phyloP scores from a whole-genome alignment of 2,329 filamentous ascomycete genomes.

The Alternaria hordeiaustralica region DNA sequence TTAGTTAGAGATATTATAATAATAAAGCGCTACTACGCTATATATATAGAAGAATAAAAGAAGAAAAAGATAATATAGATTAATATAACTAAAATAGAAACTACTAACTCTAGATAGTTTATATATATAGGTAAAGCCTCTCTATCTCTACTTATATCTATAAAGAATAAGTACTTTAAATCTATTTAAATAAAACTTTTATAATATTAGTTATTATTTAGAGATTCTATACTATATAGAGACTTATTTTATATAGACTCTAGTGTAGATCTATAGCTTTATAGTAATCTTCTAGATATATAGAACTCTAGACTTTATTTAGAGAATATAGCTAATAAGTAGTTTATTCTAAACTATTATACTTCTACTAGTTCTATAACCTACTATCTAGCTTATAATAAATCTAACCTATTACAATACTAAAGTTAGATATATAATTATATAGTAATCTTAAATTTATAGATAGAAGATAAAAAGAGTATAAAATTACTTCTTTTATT shows the following conservation, averaged over 20 bases:
- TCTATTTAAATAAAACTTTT: background rate
- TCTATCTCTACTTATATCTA: slow-evolving; percentile 1
- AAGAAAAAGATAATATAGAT: background rate
- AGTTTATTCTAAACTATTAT: background rate
- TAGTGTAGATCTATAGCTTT: background rate
- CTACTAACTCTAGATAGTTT: background rate
- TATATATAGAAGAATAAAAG: background rate
- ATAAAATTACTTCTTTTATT: background rate
- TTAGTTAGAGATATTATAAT: background rate
- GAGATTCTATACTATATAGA: background rate
- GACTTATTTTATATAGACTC: background rate
- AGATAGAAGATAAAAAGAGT: background rate
- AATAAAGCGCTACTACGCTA: background rate
- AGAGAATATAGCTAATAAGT: background rate
- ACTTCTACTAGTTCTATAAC: background rate
- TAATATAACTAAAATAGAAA: background rate
- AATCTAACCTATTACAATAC: background rate
- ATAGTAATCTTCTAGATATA: background rate
- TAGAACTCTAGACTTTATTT: background rate
- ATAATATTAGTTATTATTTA: background rate
- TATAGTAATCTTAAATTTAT: background rate
- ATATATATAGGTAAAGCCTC: slow-evolving; percentile 2
- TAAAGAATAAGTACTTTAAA: background rate
- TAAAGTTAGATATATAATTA: background rate
- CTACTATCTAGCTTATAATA: background rate